These are phyloP conservation scores for Catunica adiposa DNA, from an alignment of 2,329 filamentous ascomycete species.

Conservation along the genomic window DNA sequence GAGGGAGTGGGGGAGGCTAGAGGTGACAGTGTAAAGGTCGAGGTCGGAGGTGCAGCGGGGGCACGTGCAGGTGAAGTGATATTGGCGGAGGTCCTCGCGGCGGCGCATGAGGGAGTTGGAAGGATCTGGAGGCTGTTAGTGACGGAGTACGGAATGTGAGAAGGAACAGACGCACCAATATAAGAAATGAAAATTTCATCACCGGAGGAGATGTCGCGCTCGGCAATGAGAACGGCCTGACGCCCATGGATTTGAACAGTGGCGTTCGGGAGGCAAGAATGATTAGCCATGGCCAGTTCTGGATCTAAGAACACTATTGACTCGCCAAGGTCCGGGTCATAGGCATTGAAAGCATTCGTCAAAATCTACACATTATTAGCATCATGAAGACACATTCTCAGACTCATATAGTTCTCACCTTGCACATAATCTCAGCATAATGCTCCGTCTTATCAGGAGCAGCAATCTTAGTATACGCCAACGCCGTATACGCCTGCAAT, in stretches of 20 bases:
- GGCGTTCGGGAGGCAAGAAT: conserved; percentile 45
- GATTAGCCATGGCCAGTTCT: conserved; percentile 42
- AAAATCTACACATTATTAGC: conserved; percentile 29
- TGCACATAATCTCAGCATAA: conserved; percentile 35
- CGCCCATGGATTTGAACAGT: conserved; percentile 38
- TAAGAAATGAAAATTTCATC: conserved; percentile 47
- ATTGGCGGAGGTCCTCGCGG: conserved; percentile 28
- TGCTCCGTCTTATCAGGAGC: conserved; percentile 22
- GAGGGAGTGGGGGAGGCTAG: conserved; percentile 21
- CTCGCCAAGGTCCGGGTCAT: conserved; percentile 34
- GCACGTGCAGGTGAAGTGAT: conserved; percentile 38
- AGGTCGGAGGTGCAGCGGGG: conserved; percentile 33
- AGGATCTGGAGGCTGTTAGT: conserved; percentile 25
- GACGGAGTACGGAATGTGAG: neutral
- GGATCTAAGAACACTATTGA: conserved; percentile 41
- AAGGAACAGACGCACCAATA: conserved; percentile 30
- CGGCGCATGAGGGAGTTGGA: conserved; percentile 29
- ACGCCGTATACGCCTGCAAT: conserved; percentile 33
- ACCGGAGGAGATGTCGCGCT: conserved; percentile 30
- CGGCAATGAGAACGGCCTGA: conserved; percentile 33
- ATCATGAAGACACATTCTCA: neutral
- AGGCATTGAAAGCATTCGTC: conserved; percentile 44
- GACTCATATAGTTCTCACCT: conserved; percentile 24
- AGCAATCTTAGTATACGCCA: conserved; percentile 24
- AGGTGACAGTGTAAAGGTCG: conserved; percentile 36